A percentile compares a stretch with the other conserved stretches of the same genome.
Conservation (phyloP, 352 stramenopile genomes). For the Peronospora farinosa region DNA sequence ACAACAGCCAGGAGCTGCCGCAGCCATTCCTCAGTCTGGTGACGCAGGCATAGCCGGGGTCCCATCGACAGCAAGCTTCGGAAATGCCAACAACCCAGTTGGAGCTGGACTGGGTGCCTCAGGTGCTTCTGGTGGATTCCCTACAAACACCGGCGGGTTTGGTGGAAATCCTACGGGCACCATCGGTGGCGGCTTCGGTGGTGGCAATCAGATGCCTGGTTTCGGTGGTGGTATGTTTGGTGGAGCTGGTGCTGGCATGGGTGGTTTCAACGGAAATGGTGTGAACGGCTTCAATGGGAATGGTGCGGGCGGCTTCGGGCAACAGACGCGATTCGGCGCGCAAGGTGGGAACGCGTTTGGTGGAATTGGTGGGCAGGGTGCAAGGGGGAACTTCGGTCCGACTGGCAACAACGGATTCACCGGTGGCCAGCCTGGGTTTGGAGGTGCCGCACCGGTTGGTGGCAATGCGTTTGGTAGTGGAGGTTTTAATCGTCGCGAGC, state of each 20-base stretch:
- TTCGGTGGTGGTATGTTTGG: constrained; percentile 10
- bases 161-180: constrained; percentile 5
- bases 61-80: not conserved
- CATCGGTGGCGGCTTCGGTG: constrained; percentile 4
- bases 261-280: constrained; percentile 6
- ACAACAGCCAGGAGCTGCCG: constrained; percentile 6
- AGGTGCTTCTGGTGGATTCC: constrained; percentile 2
- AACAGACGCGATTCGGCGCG: constrained; percentile 8
- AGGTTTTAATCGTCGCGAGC: constrained; percentile 15
- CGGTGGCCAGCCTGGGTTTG: constrained; percentile 4
- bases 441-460: constrained; percentile 1
- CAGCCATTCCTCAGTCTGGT: not conserved
- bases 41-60: not conserved
- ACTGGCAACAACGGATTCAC: constrained; percentile 12
- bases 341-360: constrained; percentile 14
- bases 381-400: constrained; percentile 9
- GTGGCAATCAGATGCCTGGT: constrained; percentile 9
- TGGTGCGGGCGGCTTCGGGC: constrained; percentile 8
- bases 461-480: constrained; percentile 7
- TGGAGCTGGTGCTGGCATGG: constrained; percentile 2
- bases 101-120: constrained; percentile 3
- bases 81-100: constrained; percentile 3
- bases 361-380: constrained; percentile 5
- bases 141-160: not conserved
- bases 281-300: constrained; percentile 7